Base-by-base conservation (phyloP, 441 rosid genomes). In the Codiaeum variegatum region DNA sequence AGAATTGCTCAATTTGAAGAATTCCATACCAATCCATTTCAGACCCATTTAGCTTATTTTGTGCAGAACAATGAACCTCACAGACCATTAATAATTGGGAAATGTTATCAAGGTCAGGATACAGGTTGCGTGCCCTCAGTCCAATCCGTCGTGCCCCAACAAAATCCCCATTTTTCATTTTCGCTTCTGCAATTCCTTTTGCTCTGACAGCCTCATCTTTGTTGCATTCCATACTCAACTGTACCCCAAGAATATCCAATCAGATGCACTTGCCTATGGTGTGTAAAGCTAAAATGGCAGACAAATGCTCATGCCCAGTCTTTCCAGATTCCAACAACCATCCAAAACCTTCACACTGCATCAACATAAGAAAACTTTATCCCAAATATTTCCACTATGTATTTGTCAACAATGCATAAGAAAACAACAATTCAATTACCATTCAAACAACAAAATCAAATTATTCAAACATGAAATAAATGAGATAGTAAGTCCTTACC, bases 151-250 rank as follows among this genome's bases (percentile, higher is more conserved):
- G 91, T 74, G 97, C 99, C 47, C 85, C 90, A 1, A 44, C 21
- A 78, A 88, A 95, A 62, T 95, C 84, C 72, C 77, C 75, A 24
- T 63, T 82, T 61, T 78, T 83, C 98, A 95, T 83, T 79, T 71
- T 88, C 54, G 70, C 79, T 81, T 88, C 93, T 1, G 97, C 99
- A 62, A 95, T 46, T 24, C 55, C 87, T 78, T 76, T 92, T 74
- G 96, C 97, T 73, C 93, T 82, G 54, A 88, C 28, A 69, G 98
- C 99, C 90, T 92, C 98, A 61, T 91, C 98, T 82, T 85, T 88
- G 83, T 95, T 95, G 82, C 90, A 82, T 31, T 94, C 97, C 98
- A 95, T 95, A 31, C 23, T 62, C 44, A 70, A 65, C 23, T 29
- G 11, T 56, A 49, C 59, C 61, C 69, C 32, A 60, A 18, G 31